Evolutionary conservation across 176 grass and related monocot species (phyloP), one percentile per base, ranked within the genome.

Genomic region (Coix lacrymajobi): DNA sequence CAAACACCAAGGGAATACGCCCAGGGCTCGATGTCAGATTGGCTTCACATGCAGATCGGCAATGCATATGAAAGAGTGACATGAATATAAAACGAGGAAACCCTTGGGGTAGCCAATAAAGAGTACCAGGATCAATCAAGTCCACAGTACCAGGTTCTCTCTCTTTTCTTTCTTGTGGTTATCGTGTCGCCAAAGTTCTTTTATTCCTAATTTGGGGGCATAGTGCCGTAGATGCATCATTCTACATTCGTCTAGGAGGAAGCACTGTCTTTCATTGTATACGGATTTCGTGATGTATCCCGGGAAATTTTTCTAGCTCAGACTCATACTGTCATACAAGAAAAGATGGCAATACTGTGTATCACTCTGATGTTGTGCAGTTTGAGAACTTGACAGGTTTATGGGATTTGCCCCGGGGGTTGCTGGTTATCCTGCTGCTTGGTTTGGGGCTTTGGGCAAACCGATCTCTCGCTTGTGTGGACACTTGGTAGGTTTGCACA

Each of bases 1-100:
- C 92, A 89, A 68, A 66, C 89, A 79, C 84, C 83, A 82, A 89
- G 84, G 83, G 92, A 89, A 75, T 94, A 89, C 45, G 29, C 57
- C 34, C 85, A 90, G 34, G 81, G 31, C 29, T 65, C 79, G 8
- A 69, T 88, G 9, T 45, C 86, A n/a, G 91, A 94, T 45, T 94
- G 91, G 91, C 91, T 94, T 90, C 91, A 94, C 54, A 94, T 90
- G 88, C 91, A 94, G 84, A 77, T 90, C 36, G 88, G 91, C 17
- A 89, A 48, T 80, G 88, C 91, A 33, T 93, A 90, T 66, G 91
- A 93, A 83, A 81, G 88, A 61, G 91, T 90, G 71, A 90, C 88
- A 90, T 93, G 85, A 88, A 86, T 69, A 76, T 69, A 76, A 49
- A 72, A 51, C 54, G 56, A 28, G 46, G 36, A 66, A 58, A 1